Evolutionary conservation across 768 basidiomycete genomes (phyloP), one percentile per base, ranked within the genome.

Genomic region (Macrolepiota albuminosa): DNA sequence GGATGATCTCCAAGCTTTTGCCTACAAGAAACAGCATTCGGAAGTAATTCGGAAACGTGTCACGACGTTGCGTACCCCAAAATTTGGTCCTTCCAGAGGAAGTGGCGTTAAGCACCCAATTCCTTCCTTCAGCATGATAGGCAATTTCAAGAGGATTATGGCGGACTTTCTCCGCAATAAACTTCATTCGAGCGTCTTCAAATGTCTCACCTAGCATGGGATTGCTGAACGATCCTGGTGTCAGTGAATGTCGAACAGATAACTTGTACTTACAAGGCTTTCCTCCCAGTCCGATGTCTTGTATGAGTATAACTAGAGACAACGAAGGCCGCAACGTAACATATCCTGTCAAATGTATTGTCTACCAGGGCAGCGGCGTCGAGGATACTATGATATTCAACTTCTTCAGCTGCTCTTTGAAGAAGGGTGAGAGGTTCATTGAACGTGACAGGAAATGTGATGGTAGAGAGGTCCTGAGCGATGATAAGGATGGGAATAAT

Each of bases 131-230:
- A 4, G 91, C 93, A 67, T 92, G 90, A 73, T 89, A 93, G 4
- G 91, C 93, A 67, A 93, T 84, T 66, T 93, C 78, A 42, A 94
- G 81, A 13, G 92, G 92, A 66, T 90, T 86, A 69, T 95, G 93
- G 42, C 83, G 83, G 63, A 93, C 91, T 76, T 95, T 95, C 75
- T 95, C 92, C 49, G 90, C 87, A 54, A 95, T 81, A 68, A 93
- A 91, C 59, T 83, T 86, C 84, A 90, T 86, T 46, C 91, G 84
- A 48, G 77, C 67, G 63, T 93, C 89, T 72, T 95, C 93, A 61
- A 89, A 95, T 2, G 93, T 94, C 72, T 95, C 93, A 3, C 84
- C 89, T 51, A 93, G 81, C 85, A 94, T 87, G 1, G 93, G 93
- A 64, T 92, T 95, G 66, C 91, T 93, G 65, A n/a, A 51, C 47